Conservation (phyloP, 129 eudicot genomes). For the Solidago caesia region DNA sequence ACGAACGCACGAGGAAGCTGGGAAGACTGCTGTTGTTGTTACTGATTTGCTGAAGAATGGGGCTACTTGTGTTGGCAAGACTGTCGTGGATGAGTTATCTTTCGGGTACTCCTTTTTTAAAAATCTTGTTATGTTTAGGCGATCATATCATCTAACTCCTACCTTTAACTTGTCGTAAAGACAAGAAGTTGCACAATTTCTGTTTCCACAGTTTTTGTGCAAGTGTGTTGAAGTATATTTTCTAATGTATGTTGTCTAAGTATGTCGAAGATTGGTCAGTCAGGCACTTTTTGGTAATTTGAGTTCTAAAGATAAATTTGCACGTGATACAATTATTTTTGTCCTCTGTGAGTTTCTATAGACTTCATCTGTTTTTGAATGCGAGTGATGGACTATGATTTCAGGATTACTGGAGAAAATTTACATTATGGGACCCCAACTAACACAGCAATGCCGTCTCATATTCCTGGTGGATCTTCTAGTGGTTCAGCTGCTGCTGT, state of each 20-base stretch:
- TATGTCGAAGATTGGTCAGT: neutral
- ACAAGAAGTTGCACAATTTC: neutral
- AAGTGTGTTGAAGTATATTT: too few relatives aligned
- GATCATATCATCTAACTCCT: neutral
- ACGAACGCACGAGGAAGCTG: slow-evolving; percentile 73
- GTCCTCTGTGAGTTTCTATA: neutral
- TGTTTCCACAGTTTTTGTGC: too few relatives aligned
- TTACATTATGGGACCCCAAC: slow-evolving; percentile 80
- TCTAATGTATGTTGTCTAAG: neutral
- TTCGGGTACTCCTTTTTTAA: slow-evolving; percentile 52
- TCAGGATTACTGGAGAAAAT: slow-evolving; percentile 89
- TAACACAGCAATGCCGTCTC: slow-evolving; percentile 65
- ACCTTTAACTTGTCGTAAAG: neutral
- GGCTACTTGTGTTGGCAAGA: slow-evolving; percentile 84
- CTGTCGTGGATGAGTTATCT: slow-evolving; percentile 73
- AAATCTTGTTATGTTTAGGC: neutral
- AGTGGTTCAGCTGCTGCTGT: slow-evolving; percentile 96
- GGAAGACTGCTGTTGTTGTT: slow-evolving; percentile 73
- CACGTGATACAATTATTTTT: neutral
- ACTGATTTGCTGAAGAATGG: slow-evolving; percentile 70
- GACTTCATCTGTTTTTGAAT: slow-evolving; percentile 21
- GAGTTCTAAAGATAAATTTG: neutral
- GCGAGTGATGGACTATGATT: slow-evolving; percentile 27
- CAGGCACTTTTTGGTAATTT: slow-evolving; percentile 4
- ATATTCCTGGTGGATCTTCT: slow-evolving; percentile 89